Percentiles rank a stretch among this genome's conserved stretches.
Conservation (phyloP, 768 basidiomycete genomes). For the Tricholoma matsutake region DNA sequence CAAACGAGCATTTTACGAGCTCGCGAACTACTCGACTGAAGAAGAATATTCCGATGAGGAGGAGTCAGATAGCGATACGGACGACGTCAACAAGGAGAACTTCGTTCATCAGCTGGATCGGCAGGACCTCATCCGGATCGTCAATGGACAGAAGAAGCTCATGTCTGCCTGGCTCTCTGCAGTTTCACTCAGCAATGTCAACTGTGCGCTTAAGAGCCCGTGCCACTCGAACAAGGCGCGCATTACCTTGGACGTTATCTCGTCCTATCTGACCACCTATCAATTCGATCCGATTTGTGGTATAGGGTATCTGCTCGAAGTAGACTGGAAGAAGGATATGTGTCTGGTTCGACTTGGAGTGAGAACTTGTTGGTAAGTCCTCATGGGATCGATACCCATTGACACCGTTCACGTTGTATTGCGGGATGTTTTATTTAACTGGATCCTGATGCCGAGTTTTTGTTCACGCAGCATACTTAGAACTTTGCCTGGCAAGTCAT, state of each 20-base stretch:
- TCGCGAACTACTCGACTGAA: slow-evolving; percentile 11
- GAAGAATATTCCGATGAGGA: not conserved
- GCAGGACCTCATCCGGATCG: slow-evolving; percentile 6
- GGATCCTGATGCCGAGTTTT: no score
- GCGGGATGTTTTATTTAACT: no score
- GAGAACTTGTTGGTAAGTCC: not conserved
- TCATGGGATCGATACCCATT: no score
- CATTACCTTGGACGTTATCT: not conserved
- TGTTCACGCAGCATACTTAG: no score
- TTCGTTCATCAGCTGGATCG: not conserved
- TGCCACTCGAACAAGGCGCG: not conserved
- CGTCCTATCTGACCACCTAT: not conserved
- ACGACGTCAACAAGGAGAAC: not conserved
- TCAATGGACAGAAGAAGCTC: slow-evolving; percentile 8
- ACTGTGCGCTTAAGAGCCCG: not conserved
- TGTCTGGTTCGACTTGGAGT: slow-evolving; percentile 3
- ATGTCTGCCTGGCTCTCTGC: slow-evolving; percentile 6
- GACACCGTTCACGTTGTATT: no score
- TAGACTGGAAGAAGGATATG: not conserved
- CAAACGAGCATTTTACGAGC: slow-evolving; percentile 39
- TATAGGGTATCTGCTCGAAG: not conserved
- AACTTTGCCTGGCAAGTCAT: no score
- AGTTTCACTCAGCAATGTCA: not conserved
- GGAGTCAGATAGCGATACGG: not conserved
- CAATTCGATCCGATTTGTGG: slow-evolving; percentile 6